Evolutionary conservation across 495 filamentous ascomycete genomes (phyloP).

Genomic region (Polyplosphaeria fusca): DNA sequence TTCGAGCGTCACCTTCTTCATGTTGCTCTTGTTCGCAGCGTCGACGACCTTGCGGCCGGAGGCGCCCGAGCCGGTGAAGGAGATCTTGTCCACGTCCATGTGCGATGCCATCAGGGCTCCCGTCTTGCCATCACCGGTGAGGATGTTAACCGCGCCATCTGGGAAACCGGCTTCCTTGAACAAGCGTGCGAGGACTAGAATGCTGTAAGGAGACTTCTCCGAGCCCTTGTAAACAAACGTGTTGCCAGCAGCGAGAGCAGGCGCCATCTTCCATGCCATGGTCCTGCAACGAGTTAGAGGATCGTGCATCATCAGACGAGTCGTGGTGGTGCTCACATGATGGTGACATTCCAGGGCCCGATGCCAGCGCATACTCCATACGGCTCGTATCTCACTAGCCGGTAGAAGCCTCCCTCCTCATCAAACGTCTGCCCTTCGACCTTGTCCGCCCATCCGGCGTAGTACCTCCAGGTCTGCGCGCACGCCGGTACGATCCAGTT

Average conservation of each 20-base stretch:
- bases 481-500: conserved; percentile 3
- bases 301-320: background rate
- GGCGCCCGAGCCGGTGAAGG: conserved; percentile 37
- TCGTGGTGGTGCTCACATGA: conserved; percentile 15
- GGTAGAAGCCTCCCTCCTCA: conserved; percentile 36
- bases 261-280: conserved; percentile 38
- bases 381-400: conserved; percentile 40
- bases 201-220: conserved; percentile 37
- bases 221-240: conserved; percentile 40
- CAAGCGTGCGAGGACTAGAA: conserved; percentile 29
- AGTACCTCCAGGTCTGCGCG: conserved; percentile 17
- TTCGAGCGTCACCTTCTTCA: conserved; percentile 54
- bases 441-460: conserved; percentile 31
- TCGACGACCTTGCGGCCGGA: conserved; percentile 42
- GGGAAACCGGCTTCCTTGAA: conserved; percentile 42
- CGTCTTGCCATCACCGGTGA: conserved; percentile 50
- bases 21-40: conserved; percentile 31
- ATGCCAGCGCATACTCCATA: conserved; percentile 41
- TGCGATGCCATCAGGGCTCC: conserved; percentile 37
- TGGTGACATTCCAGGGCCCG: conserved; percentile 40
- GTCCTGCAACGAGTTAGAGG: background rate
- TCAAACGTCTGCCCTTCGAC: conserved; percentile 21
- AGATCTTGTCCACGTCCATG: conserved; percentile 39
- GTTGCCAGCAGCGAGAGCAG: conserved; percentile 40
- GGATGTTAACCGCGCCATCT: conserved; percentile 55